A percentile compares a stretch with the other conserved stretches of the same genome.
phyloP scores from a whole-genome alignment of 83 land plant species.

The Diphasiastrum complanatum region DNA sequence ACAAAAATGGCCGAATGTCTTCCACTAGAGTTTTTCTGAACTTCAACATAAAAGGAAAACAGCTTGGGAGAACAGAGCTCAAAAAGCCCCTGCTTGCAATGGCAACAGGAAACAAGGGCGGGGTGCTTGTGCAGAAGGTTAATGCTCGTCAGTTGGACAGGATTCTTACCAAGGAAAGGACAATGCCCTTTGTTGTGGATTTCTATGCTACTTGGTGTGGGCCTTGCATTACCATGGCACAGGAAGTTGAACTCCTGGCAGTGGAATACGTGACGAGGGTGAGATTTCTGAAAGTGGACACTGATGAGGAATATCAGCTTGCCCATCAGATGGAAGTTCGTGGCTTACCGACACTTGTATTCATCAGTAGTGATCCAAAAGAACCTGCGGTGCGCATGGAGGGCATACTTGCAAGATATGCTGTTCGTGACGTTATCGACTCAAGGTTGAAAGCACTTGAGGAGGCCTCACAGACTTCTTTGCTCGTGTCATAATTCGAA shows the following conservation, averaged over 20 bases:
- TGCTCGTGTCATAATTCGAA: no score
- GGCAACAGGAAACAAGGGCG: no score
- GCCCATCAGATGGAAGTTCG: conserved; percentile 84
- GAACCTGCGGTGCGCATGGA: conserved; percentile 80
- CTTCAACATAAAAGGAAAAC: no score
- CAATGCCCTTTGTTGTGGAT: conserved; percentile 61
- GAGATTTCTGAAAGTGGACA: conserved; percentile 73
- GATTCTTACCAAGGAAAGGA: conserved; percentile 52
- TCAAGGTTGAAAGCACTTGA: conserved; percentile 70
- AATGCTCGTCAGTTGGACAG: conserved; percentile 58
- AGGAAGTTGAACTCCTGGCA: conserved; percentile 88
- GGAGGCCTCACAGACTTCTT: no score
- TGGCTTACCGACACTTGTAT: conserved; percentile 77
- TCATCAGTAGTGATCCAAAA: conserved; percentile 61
- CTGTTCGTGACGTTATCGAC: conserved; percentile 69
- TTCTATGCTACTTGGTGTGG: conserved; percentile 99
- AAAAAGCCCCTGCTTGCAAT: no score
- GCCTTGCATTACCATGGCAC: conserved; percentile 82
- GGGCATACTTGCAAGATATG: conserved; percentile 68
- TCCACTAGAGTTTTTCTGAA: no score
- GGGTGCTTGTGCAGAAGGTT: conserved; percentile 69
- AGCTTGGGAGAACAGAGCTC: no score
- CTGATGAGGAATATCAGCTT: conserved; percentile 88
- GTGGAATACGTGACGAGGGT: conserved; percentile 65
- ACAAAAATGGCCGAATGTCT: no score